These are phyloP conservation scores for Albatrellus ellisii DNA, from an alignment of 768 basidiomycete species.

Conservation along the genomic window DNA sequence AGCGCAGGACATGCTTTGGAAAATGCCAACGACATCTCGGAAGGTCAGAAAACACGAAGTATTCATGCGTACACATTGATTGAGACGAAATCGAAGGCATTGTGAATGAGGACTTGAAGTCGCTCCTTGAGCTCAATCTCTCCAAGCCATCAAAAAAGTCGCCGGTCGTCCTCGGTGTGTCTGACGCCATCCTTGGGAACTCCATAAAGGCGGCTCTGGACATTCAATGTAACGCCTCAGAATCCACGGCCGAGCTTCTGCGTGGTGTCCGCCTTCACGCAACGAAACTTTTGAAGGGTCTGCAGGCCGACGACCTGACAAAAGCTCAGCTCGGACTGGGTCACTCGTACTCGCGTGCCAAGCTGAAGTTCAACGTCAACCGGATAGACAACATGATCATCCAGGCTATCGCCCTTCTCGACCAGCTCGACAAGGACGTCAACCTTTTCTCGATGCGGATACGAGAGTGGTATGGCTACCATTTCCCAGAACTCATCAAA, in stretches of 20 bases:
- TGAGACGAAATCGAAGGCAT: conserved; percentile 38
- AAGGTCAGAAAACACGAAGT: conserved; percentile 40
- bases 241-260: conserved; percentile 71
- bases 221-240: conserved; percentile 72
- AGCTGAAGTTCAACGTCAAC: conserved; percentile 97
- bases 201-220: conserved; percentile 63
- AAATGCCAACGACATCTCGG: conserved; percentile 92
- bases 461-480: conserved; percentile 98
- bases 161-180: conserved; percentile 62
- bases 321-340: conserved; percentile 95
- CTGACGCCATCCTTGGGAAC: conserved; percentile 60
- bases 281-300: conserved; percentile 76
- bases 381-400: conserved; percentile 99
- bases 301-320: conserved; percentile 76
- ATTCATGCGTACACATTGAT: conserved; percentile 2
- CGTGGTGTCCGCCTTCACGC: conserved; percentile 91
- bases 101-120: conserved; percentile 71
- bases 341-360: conserved; percentile 94
- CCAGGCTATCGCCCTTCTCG: conserved; percentile 94
- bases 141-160: conserved; percentile 62
- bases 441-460: conserved; percentile 98
- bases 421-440: conserved; percentile 98
- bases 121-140: conserved; percentile 80
- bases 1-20: conserved; percentile 88
- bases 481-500: conserved; percentile 92